These are phyloP conservation scores for Polyplosphaeria fusca DNA, from an alignment of 495 filamentous ascomycete genomes.

Conservation along the genomic window DNA sequence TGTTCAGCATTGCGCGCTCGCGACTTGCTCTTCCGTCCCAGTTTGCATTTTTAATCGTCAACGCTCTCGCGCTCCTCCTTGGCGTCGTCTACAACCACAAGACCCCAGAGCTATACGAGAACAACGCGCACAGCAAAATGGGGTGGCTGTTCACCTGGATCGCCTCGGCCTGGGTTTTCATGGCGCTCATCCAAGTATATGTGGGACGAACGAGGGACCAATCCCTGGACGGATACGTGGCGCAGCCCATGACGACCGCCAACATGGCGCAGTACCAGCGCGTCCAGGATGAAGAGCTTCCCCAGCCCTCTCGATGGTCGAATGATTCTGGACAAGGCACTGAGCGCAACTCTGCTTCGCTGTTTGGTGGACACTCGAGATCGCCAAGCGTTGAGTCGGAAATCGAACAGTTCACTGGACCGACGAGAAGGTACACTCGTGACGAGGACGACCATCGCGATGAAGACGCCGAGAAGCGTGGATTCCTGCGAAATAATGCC, in stretches of 20 bases:
- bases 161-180: constrained; percentile 61
- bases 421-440: constrained; percentile 45
- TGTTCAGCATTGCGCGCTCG: constrained; percentile 81
- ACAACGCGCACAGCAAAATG: constrained; percentile 83
- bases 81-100: constrained; percentile 74
- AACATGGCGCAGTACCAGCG: constrained; percentile 63
- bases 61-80: constrained; percentile 67
- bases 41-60: constrained; percentile 68
- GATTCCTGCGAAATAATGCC: constrained; percentile 47
- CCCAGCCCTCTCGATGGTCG: constrained; percentile 63
- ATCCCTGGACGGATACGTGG: constrained; percentile 52
- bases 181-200: constrained; percentile 52
- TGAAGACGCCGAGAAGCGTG: constrained; percentile 41
- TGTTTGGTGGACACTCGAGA: constrained; percentile 60
- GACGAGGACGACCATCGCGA: constrained; percentile 50
- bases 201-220: constrained; percentile 48
- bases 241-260: constrained; percentile 64
- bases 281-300: constrained; percentile 45
- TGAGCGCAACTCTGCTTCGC: constrained; percentile 65
- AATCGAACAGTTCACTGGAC: constrained; percentile 45
- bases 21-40: constrained; percentile 70
- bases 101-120: constrained; percentile 84
- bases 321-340: constrained; percentile 89
- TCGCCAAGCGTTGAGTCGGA: constrained; percentile 55
- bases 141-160: constrained; percentile 83